Base-by-base conservation (phyloP, 371 early-diverging fungal species). In the Fennellomyces sp. region DNA sequence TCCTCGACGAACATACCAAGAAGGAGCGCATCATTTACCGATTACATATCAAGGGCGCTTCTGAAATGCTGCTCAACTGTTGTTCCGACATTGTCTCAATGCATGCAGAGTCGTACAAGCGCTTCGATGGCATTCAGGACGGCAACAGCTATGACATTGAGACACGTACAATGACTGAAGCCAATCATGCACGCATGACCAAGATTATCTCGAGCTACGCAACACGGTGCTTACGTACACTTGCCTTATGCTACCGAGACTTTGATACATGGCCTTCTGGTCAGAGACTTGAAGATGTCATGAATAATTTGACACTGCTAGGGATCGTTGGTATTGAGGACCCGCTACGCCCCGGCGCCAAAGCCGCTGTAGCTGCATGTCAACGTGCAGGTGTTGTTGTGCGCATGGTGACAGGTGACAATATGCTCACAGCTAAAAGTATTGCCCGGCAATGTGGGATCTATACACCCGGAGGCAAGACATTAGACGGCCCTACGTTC, bases 401-500 rank as follows among this genome's bases (percentile, higher is more conserved):
- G 19, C 86, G 89, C 3, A 94, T 93, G 92, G 91, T 93, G 11
- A 91, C 92, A 28, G 92, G 92, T 38, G 92, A 91, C 65, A 87
- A 89, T 60, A 58, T 89, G 56, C 52, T 81, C 27, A 90, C 88
- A 5, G 91, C 92, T 19, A 78, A 80, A 63, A 77, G 83, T n/a
- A 88, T 91, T 61, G 92, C 90, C 19, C 80, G 72, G 15, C 82
- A 89, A 63, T 84, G 86, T 53, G 84, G 84, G 36, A 90, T 91
- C 56, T 82, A 83, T 58, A 83, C 76, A 5, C 60, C 71, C n/a
- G 83, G 86, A 48, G 86, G 87, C 29, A 70, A 77, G 38, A 79
- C 82, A 29, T 84, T 91, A 78, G 85, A 84, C 53, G 92, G 91
- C 6, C 82, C 86, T 36, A 73, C 73, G 27, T 88, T 91, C 69